These are phyloP conservation scores for Chytridium lagenaria DNA, from an alignment of 371 early-diverging fungal species.

Conservation along the genomic window DNA sequence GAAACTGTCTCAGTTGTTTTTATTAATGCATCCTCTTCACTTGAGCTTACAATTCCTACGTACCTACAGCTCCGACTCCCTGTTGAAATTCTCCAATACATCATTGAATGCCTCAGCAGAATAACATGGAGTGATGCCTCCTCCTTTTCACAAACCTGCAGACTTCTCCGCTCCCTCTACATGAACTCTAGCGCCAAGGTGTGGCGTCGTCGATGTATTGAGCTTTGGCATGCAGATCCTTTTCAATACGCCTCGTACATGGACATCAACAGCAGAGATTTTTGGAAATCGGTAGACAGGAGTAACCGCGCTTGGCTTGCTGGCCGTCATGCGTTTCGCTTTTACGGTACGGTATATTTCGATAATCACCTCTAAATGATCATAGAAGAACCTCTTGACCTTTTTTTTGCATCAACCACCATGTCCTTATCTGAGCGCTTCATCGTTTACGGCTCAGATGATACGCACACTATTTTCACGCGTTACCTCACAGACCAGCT, in stretches of 20 bases:
- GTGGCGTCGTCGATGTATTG: neutral
- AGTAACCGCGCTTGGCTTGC: neutral
- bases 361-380: neutral
- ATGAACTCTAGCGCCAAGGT: neutral
- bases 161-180: neutral
- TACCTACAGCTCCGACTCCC: neutral
- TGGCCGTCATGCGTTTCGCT: neutral
- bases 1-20: no score
- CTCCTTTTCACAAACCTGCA: neutral
- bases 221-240: neutral
- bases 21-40: no score
- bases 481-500: constrained; percentile 12
- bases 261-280: neutral
- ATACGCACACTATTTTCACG: constrained; percentile 10
- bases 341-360: neutral
- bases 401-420: constrained; percentile 6
- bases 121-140: neutral
- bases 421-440: neutral
- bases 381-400: neutral
- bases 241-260: neutral
- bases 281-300: neutral
- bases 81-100: neutral
- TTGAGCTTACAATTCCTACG: no score
- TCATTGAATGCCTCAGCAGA: neutral
- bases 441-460: constrained; percentile 1